phyloP scores from a whole-genome alignment of 2,329 filamentous ascomycete genomes.

The Colletotrichum cereale region DNA sequence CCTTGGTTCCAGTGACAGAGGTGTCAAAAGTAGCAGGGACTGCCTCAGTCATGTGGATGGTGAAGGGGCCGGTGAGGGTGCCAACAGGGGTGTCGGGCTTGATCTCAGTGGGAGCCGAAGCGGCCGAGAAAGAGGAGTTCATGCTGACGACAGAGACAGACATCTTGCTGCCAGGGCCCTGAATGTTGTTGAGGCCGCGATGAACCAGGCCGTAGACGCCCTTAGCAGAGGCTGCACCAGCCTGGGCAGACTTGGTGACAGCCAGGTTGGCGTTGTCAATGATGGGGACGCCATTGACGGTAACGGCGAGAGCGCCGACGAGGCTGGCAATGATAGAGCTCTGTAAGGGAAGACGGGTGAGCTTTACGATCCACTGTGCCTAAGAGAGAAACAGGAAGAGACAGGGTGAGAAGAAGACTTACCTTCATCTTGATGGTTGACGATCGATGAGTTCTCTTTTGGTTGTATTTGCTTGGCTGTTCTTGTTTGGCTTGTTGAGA shows the following conservation, averaged over 20 bases:
- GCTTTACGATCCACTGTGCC: background rate
- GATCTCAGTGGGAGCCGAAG: background rate
- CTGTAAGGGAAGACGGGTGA: background rate
- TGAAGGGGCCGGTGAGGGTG: background rate
- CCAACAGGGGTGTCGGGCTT: background rate
- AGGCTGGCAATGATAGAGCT: background rate
- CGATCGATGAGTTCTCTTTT: background rate
- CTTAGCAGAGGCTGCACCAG: no score
- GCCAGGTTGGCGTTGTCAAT: background rate
- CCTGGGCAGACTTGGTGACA: background rate
- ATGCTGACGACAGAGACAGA: background rate
- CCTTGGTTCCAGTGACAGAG: background rate
- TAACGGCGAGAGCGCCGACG: background rate
- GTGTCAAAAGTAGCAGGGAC: background rate
- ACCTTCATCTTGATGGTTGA: constrained; percentile 14
- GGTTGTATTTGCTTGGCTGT: background rate
- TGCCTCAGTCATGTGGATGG: background rate
- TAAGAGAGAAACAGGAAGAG: background rate
- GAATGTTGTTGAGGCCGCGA: background rate
- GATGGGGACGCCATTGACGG: constrained; percentile 4
- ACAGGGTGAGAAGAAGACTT: background rate
- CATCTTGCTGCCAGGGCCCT: background rate
- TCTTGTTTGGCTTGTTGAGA: background rate
- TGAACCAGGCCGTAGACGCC: background rate
- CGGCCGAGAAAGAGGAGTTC: background rate